These are phyloP conservation scores for Mytilinidion resinicola DNA, from an alignment of 495 filamentous ascomycete species.

Conservation along the genomic window DNA sequence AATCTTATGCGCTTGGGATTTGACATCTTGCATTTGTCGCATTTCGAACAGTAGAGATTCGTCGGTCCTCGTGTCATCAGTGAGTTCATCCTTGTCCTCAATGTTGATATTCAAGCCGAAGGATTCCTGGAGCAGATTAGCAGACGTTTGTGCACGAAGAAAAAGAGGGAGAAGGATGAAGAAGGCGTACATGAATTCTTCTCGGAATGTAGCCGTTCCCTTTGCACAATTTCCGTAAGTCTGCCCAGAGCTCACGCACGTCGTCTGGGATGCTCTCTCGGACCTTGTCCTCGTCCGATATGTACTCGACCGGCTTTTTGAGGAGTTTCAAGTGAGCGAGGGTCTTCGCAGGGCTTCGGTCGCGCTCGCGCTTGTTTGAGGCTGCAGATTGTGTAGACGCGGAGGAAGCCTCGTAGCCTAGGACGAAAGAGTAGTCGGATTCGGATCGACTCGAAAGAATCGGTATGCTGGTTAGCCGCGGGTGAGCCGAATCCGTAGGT, in stretches of 20 bases:
- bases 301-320: neutral
- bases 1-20: slow-evolving; percentile 3
- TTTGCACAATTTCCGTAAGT: neutral
- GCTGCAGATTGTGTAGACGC: neutral
- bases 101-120: too few species aligned
- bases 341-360: neutral
- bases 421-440: neutral
- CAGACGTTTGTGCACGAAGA: too few species aligned
- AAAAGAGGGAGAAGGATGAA: too few species aligned
- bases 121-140: too few species aligned
- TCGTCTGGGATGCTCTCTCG: slow-evolving; percentile 1
- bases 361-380: neutral
- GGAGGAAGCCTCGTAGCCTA: too few species aligned
- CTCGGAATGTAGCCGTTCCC: slow-evolving; percentile 2
- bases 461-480: slow-evolving; percentile 3
- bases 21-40: slow-evolving; percentile 1
- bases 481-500: too few species aligned
- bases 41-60: slow-evolving; percentile 1
- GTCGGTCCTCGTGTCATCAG: slow-evolving; percentile 2
- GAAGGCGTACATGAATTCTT: too few species aligned
- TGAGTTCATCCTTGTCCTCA: slow-evolving; percentile 5
- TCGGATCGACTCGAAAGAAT: slow-evolving; percentile 1
- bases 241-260: neutral
- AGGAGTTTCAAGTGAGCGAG: slow-evolving; percentile 1
- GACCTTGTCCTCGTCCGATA: slow-evolving; percentile 4